Evolutionary conservation across 768 basidiomycete species (phyloP), one percentile per base, ranked within the genome.

Genomic region (Royoungia palumana): DNA sequence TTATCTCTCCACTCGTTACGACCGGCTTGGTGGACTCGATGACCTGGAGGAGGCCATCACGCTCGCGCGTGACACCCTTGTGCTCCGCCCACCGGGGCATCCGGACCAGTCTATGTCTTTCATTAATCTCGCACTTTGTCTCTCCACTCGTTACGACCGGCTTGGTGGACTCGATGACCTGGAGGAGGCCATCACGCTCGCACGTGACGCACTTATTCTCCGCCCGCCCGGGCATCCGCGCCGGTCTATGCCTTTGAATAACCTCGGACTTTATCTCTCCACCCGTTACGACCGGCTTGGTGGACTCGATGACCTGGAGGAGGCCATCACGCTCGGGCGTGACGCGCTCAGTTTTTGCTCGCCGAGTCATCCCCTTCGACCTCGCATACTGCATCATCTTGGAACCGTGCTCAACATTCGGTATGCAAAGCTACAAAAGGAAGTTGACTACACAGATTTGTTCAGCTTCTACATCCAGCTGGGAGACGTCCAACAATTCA

Each of bases 381-480:
- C 45, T 19, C 2, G 16, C 9, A 22, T 20, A 27, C 14, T 38
- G 2, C n/a, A 21, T 21, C 1, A 1, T 4, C 49, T 60, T 14
- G 63, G 53, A 19, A 44, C 16, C 32, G 22, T 36, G 12, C 50
- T 61, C 20, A 20, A n/a, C 2, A 22, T 16, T 14, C 53, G 53
- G 8, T 63, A 59, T 41, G 19, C 44, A n/a, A 46, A 54, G 32
- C 32, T 17, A 14, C 48, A 46, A 32, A 27, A 39, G 7, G 13
- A 17, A 2, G 24, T 27, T 19, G 61, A 61, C 41, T 30, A 50
- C 7, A 47, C 44, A 6, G 43, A 55, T 16, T 49, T 53, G 10
- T 41, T 61, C 9, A 8, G 17, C 0, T 35, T 42, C 11, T 45
- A 46, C 12, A 32, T 14, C 3, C 30, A 43, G 34, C 42, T 43